Conservation (phyloP, 2,329 filamentous ascomycete species). For the Cordyceps sp. region DNA sequence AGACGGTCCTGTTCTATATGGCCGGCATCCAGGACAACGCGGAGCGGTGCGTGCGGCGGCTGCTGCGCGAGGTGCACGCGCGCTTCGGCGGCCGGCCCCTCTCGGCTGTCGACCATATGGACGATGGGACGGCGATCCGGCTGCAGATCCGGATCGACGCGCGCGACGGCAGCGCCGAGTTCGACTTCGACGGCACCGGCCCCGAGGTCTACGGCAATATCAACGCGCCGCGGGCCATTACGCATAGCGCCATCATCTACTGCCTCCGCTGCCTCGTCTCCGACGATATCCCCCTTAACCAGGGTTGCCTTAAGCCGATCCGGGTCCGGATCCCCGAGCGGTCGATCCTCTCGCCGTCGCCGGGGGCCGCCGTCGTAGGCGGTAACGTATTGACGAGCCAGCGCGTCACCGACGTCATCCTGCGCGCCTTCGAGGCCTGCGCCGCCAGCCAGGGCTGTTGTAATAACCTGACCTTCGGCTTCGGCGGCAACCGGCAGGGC, state of each 20-base stretch:
- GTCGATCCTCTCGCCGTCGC: slow-evolving; percentile 58
- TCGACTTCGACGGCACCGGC: slow-evolving; percentile 25
- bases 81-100: slow-evolving; percentile 7
- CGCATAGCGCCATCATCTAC: slow-evolving; percentile 57
- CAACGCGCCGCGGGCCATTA: slow-evolving; percentile 17
- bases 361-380: slow-evolving; percentile 65
- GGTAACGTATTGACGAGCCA: slow-evolving; percentile 71
- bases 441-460: slow-evolving; percentile 67
- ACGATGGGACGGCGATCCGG: slow-evolving; percentile 66
- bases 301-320: slow-evolving; percentile 67
- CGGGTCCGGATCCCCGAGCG: slow-evolving; percentile 55
- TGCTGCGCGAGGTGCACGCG: slow-evolving; percentile 7
- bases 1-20: slow-evolving; percentile 49
- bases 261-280: slow-evolving; percentile 66
- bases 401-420: slow-evolving; percentile 67
- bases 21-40: slow-evolving; percentile 23
- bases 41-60: slow-evolving; percentile 47
- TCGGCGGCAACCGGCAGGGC: slow-evolving; percentile 50
- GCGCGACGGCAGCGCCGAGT: slow-evolving; percentile 56
- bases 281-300: slow-evolving; percentile 72
- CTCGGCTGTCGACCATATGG: slow-evolving; percentile 46
- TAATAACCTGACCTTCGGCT: slow-evolving; percentile 76
- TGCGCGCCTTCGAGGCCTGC: slow-evolving; percentile 65
- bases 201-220: slow-evolving; percentile 15
- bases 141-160: slow-evolving; percentile 65